A percentile compares a stretch with the other conserved stretches of the same genome.
phyloP scores from a whole-genome alignment of 768 basidiomycete genomes.

The Boletus vinaceobasis region DNA sequence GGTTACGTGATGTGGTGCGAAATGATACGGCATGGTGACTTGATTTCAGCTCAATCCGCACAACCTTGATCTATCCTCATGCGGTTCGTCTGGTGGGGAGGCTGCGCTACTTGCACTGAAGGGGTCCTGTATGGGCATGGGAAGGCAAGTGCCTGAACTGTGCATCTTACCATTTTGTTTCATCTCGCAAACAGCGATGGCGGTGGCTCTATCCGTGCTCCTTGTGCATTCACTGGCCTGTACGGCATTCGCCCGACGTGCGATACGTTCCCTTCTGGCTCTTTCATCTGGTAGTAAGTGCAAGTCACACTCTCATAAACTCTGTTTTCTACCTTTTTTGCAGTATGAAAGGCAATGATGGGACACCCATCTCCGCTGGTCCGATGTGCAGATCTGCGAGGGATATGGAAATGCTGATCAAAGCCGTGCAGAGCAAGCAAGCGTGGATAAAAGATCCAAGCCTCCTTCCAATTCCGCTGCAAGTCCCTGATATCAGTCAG shows the following conservation, averaged over 20 bases:
- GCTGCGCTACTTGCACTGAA: constrained; percentile 45
- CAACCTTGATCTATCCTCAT: constrained; percentile 41
- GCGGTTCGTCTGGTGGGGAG: constrained; percentile 56
- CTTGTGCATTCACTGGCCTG: constrained; percentile 36
- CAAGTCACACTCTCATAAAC: background rate
- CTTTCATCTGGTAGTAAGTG: constrained; percentile 21
- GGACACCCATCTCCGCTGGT: constrained; percentile 7
- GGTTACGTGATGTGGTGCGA: background rate
- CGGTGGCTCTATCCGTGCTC: constrained; percentile 41
- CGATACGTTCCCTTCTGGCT: constrained; percentile 28
- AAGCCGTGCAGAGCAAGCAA: constrained; percentile 25
- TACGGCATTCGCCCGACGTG: constrained; percentile 41
- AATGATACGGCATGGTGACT: background rate
- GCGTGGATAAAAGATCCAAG: constrained; percentile 43
- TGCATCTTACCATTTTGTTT: background rate
- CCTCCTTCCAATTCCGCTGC: constrained; percentile 29
- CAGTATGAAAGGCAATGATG: constrained; percentile 27
- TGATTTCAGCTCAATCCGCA: constrained; percentile 40
- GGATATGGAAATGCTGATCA: constrained; percentile 23
- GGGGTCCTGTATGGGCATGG: constrained; percentile 44
- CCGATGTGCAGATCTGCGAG: constrained; percentile 29
- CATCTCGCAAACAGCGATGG: constrained; percentile 18
- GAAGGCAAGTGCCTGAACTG: constrained; percentile 30
- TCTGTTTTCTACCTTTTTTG: constrained; percentile 7
- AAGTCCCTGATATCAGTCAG: constrained; percentile 21